Evolutionary conservation across 2,329 filamentous ascomycete genomes (phyloP), one percentile per base, ranked within the genome.

Genomic region (Colletotrichum tofieldiae): DNA sequence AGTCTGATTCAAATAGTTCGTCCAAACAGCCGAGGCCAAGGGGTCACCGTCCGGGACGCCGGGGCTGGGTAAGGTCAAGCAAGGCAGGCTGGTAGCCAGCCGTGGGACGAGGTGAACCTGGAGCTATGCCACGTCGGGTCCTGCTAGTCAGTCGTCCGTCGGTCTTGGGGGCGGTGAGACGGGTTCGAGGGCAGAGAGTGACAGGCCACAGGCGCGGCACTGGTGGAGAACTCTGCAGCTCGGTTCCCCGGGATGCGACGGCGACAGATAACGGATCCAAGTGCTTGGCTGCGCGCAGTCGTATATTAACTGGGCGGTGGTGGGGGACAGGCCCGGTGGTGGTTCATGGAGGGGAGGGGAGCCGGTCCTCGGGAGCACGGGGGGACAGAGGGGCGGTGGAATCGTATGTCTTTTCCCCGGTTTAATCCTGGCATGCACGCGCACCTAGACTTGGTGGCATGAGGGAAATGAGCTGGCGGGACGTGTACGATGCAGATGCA

Each of bases 1-100:
- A 45, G 39, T 26, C n/a, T 5, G 26, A 51, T 59, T 71, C 61
- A 73, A 71, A 71, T 67, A 67, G 65, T 61, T 61, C 16, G 47
- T 54, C 47, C 26, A 41, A 32, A 56, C 29, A 35, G 45, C 5
- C 11, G 23, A 37, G 32, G 11, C 45, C 29, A 11, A 32, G 20
- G 52, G 20, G 32, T 14, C 20, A n/a, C 29, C 35, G 32, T 56
- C 43, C 51, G 54, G 52, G 56, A 71, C 39, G 61, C 35, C 43
- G 61, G 49, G 39, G 65, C 18, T 39, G 59, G 59, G 32, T 37
- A 7, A n/a, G 37, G 49, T 51, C 49, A 51, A 29, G 23, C 49
- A 23, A 51, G 49, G 14, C 29, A 18, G 16, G 8, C 20, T 5
- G 43, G 7, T 47, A 23, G 23, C 23, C 18, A 29, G 35, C 11